Percentiles rank a stretch among this genome's conserved stretches.
These are phyloP conservation scores for Gnomoniopsis smithogilvyi DNA, from an alignment of 2,329 filamentous ascomycete genomes.

Conservation along the genomic window DNA sequence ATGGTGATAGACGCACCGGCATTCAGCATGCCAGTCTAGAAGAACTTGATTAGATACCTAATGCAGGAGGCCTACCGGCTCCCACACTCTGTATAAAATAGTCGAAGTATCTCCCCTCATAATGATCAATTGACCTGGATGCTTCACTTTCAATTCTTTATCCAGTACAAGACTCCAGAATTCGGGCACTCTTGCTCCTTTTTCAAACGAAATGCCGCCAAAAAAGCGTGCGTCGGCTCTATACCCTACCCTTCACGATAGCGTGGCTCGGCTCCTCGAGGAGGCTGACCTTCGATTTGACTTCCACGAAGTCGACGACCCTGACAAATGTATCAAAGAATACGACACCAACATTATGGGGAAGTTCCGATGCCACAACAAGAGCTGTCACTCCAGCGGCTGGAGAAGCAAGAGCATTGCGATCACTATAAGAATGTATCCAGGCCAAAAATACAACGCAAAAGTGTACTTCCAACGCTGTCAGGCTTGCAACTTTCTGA, in stretches of 20 bases:
- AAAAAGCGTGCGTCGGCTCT: not conserved
- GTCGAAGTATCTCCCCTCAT: too few relatives aligned
- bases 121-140: too few relatives aligned
- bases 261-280: not conserved
- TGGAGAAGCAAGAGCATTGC: slow-evolving; percentile 20
- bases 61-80: too few relatives aligned
- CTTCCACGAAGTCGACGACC: not conserved
- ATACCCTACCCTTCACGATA: not conserved
- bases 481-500: slow-evolving; percentile 19
- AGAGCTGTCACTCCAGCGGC: not conserved
- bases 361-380: slow-evolving; percentile 17
- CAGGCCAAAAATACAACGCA: slow-evolving; percentile 22
- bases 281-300: not conserved
- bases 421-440: slow-evolving; percentile 21
- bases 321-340: not conserved
- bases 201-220: not conserved
- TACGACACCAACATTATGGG: slow-evolving; percentile 21
- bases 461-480: slow-evolving; percentile 25
- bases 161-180: too few relatives aligned
- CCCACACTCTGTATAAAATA: too few relatives aligned
- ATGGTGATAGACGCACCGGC: too few relatives aligned
- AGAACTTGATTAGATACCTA: too few relatives aligned
- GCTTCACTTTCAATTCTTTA: too few relatives aligned
- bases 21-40: too few relatives aligned
- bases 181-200: too few relatives aligned